A percentile compares a stretch with the other conserved stretches of the same genome.
phyloP scores from a whole-genome alignment of 1,139 yeast species.

The Starmera stellimalicola region DNA sequence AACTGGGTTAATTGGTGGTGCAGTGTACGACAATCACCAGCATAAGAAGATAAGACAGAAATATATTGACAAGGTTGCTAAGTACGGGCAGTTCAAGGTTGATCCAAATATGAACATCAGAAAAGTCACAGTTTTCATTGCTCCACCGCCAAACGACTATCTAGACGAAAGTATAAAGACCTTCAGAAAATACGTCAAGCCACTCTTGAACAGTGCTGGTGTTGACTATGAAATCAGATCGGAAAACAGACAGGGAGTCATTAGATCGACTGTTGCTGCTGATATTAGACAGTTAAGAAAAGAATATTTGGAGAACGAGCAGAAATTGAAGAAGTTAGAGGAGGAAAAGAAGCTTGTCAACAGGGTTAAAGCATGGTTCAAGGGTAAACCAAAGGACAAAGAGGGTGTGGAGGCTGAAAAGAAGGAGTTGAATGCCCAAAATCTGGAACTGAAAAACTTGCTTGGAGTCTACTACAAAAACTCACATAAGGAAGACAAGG shows the following conservation, averaged over 20 bases:
- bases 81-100: conserved; percentile 37
- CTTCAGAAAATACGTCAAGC: conserved; percentile 78
- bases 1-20: conserved; percentile 58
- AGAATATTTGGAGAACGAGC: conserved; percentile 21
- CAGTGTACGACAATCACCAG: conserved; percentile 68
- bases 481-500: conserved; percentile 23
- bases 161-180: conserved; percentile 65
- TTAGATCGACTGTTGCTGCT: conserved; percentile 73
- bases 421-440: conserved; percentile 26
- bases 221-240: conserved; percentile 73
- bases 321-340: conserved; percentile 10
- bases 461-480: conserved; percentile 47
- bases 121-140: conserved; percentile 71
- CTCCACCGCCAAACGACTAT: conserved; percentile 95
- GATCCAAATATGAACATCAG: conserved; percentile 51
- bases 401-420: conserved; percentile 20
- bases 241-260: conserved; percentile 78
- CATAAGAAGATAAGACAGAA: conserved; percentile 56
- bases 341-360: conserved; percentile 15
- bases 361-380: conserved; percentile 8
- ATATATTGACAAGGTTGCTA: conserved; percentile 57
- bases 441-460: conserved; percentile 44
- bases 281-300: conserved; percentile 64
- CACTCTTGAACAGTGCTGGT: conserved; percentile 78
- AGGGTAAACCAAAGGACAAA: conserved; percentile 8